A percentile compares a stretch with the other conserved stretches of the same genome.
Evolutionary conservation across 2,329 filamentous ascomycete species (phyloP).

Genomic region (Drechslerella dactyloides): DNA sequence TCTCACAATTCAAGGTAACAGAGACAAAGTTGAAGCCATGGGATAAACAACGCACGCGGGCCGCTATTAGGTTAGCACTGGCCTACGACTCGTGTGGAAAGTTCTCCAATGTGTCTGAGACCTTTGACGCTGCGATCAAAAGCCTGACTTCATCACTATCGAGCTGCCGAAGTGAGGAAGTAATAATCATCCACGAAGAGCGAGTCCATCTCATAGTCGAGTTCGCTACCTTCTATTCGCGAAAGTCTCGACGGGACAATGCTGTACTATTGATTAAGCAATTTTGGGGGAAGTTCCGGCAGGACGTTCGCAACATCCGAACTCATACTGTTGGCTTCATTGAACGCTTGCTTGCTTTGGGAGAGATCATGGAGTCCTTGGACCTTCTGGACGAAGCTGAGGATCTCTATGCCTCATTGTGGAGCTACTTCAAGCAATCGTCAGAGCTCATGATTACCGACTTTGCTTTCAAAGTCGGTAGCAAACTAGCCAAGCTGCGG

Average conservation of each 20-base stretch:
- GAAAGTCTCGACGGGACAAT: constrained; percentile 21
- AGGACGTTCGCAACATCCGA: constrained; percentile 21
- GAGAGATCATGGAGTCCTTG: constrained; percentile 17
- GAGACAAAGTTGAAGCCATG: constrained; percentile 22
- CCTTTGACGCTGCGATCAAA: constrained; percentile 26
- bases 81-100: constrained; percentile 15
- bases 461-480: constrained; percentile 26
- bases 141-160: constrained; percentile 13
- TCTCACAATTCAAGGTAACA: constrained; percentile 11
- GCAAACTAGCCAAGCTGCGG: constrained; percentile 20
- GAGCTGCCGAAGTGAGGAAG: constrained; percentile 8
- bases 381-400: constrained; percentile 31
- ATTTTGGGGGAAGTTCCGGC: constrained; percentile 31
- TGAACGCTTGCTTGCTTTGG: constrained; percentile 10
- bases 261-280: constrained; percentile 24
- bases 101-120: neutral
- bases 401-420: constrained; percentile 23
- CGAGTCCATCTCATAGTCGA: constrained; percentile 25
- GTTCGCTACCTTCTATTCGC: constrained; percentile 28
- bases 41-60: constrained; percentile 28
- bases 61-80: constrained; percentile 11
- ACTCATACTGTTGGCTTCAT: constrained; percentile 26
- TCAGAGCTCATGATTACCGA: constrained; percentile 18
- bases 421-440: constrained; percentile 31
- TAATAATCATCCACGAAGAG: constrained; percentile 26